Evolutionary conservation across 441 rosid genomes (phyloP).

Genomic region (Cnidoscolus chayamansa): DNA sequence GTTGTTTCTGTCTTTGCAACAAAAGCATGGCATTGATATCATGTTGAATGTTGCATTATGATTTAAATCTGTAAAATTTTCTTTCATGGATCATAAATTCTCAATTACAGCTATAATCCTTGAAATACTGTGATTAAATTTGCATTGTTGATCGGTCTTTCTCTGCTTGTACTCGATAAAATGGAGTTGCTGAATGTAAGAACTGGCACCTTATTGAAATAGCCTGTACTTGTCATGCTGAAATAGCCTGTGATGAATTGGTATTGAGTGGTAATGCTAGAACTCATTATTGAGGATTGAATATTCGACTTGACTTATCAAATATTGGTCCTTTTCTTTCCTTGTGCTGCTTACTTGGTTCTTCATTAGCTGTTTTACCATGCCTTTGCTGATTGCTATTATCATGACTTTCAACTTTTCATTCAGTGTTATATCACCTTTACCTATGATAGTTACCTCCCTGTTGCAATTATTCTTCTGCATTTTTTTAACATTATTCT

Average conservation of each 20-base stretch:
- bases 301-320: not conserved
- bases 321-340: not conserved
- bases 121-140: too few species aligned
- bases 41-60: not conserved
- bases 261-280: too few species aligned
- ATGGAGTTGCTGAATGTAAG: too few species aligned
- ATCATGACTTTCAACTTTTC: not conserved
- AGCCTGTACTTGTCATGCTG: too few species aligned
- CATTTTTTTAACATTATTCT: not conserved
- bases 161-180: too few species aligned
- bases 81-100: not conserved
- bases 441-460: not conserved
- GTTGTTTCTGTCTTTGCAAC: not conserved
- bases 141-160: too few species aligned
- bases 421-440: not conserved
- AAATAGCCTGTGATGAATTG: too few species aligned
- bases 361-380: not conserved
- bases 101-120: too few species aligned
- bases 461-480: not conserved
- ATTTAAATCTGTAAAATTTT: not conserved
- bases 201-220: too few species aligned
- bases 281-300: not conserved
- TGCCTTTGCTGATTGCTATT: not conserved
- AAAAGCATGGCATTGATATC: not conserved
- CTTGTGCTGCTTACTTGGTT: not conserved